Evolutionary conservation across 1,284 basidiomycete genomes (phyloP).

Genomic region (Sparassis latifolia): DNA sequence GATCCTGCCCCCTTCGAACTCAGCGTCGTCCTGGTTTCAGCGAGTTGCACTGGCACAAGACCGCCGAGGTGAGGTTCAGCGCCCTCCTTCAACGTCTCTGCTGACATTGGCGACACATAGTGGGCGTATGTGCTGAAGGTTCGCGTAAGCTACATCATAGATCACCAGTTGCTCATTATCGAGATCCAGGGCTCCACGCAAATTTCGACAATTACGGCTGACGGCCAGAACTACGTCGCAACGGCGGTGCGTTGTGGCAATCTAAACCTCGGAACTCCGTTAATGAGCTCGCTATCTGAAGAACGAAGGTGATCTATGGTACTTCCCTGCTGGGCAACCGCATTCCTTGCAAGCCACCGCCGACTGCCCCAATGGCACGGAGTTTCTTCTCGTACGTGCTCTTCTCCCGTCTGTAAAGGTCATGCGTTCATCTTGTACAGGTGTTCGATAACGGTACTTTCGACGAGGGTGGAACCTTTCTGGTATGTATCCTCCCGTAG

Average conservation of each 20-base stretch:
- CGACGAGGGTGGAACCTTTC: conserved; percentile 36
- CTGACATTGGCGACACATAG: conserved; percentile 20
- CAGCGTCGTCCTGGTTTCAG: conserved; percentile 23
- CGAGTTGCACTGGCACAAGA: conserved; percentile 72
- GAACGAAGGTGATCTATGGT: conserved; percentile 43
- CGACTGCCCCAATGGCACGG: conserved; percentile 50
- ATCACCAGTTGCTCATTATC: background rate
- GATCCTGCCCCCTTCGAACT: too few species aligned
- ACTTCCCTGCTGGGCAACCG: conserved; percentile 55
- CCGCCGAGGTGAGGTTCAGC: conserved; percentile 42
- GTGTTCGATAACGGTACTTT: conserved; percentile 35
- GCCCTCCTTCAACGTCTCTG: background rate
- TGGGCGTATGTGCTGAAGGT: conserved; percentile 66
- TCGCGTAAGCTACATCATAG: background rate
- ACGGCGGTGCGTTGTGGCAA: conserved; percentile 30
- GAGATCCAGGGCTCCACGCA: conserved; percentile 47
- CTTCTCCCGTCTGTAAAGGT: conserved; percentile 9
- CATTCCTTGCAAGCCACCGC: conserved; percentile 55
- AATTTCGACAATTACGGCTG: conserved; percentile 51
- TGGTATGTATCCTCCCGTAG: conserved; percentile 15
- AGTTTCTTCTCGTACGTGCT: conserved; percentile 58
- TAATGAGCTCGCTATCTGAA: conserved; percentile 4
- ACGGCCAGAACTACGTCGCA: conserved; percentile 57
- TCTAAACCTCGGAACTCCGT: background rate
- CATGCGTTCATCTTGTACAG: conserved; percentile 10